These are phyloP conservation scores for Peronosclerospora sorghi DNA, from an alignment of 352 stramenopile species.

Conservation along the genomic window DNA sequence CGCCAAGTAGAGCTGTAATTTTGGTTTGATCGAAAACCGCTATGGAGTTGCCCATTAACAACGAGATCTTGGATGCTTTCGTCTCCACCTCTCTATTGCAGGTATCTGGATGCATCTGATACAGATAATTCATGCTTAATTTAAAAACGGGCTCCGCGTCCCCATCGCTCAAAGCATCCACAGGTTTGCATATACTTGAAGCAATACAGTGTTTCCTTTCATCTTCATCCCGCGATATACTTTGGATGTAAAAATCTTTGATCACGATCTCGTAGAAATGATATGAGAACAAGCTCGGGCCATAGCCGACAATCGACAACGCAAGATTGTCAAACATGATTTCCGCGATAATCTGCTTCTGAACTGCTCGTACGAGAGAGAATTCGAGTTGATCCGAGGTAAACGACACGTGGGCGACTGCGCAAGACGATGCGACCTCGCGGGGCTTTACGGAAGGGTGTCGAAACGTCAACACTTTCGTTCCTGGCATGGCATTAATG, in stretches of 20 bases:
- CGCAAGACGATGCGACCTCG: slow-evolving; percentile 41
- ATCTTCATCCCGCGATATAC: slow-evolving; percentile 28
- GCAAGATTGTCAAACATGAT: slow-evolving; percentile 34
- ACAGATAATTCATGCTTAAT: slow-evolving; percentile 58
- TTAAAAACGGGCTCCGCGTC: slow-evolving; percentile 20
- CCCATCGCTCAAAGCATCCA: slow-evolving; percentile 3
- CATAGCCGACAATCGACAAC: slow-evolving; percentile 60
- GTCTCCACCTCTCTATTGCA: slow-evolving; percentile 30
- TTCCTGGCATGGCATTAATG: slow-evolving; percentile 38
- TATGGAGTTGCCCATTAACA: slow-evolving; percentile 54
- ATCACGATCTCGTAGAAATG: slow-evolving; percentile 64
- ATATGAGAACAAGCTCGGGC: slow-evolving; percentile 68
- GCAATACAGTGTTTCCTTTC: slow-evolving; percentile 55
- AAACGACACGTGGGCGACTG: slow-evolving; percentile 42
- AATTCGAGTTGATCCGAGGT: slow-evolving; percentile 53
- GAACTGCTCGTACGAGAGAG: slow-evolving; percentile 51
- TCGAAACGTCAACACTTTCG: slow-evolving; percentile 68
- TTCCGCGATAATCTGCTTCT: slow-evolving; percentile 51
- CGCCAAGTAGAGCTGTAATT: slow-evolving; percentile 41
- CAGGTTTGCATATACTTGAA: slow-evolving; percentile 41
- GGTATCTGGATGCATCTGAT: slow-evolving; percentile 54
- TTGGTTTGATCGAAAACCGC: slow-evolving; percentile 66
- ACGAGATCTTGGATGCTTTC: slow-evolving; percentile 65
- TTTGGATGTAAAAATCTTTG: slow-evolving; percentile 71
- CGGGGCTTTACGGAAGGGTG: slow-evolving; percentile 46